phyloP scores from a whole-genome alignment of 768 basidiomycete species.

The Cystofilobasidium bisporidii region DNA sequence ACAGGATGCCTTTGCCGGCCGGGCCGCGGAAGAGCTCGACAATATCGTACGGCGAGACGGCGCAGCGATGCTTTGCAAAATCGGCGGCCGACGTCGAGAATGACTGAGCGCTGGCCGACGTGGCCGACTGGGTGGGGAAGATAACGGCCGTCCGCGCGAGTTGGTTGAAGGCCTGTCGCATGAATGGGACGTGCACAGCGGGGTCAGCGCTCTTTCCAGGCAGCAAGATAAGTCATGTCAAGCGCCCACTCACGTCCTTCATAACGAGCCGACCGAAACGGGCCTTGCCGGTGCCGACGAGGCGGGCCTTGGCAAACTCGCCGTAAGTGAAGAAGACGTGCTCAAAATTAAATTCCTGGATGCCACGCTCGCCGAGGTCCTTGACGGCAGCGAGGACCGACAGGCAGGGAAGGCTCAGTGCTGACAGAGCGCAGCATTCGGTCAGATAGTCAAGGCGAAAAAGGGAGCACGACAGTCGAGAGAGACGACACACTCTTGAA shows the following conservation, averaged over 20 bases:
- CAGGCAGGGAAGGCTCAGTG: conserved; percentile 59
- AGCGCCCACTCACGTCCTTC: conserved; percentile 60
- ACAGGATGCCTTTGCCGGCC: conserved; percentile 35
- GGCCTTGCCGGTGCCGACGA: conserved; percentile 38
- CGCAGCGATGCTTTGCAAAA: conserved; percentile 66
- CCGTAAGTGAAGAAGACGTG: conserved; percentile 62
- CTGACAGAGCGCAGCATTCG: neutral
- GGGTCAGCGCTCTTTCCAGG: conserved; percentile 58
- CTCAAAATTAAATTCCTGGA: conserved; percentile 76
- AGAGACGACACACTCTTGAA: conserved; percentile 43
- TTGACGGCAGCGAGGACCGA: conserved; percentile 65
- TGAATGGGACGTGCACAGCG: neutral
- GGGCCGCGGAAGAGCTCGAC: conserved; percentile 39
- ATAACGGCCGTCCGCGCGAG: conserved; percentile 55
- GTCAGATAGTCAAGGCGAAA: neutral
- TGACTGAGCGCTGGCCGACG: conserved; percentile 42
- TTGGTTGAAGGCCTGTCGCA: conserved; percentile 63
- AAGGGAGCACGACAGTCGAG: conserved; percentile 12
- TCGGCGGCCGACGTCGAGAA: conserved; percentile 52
- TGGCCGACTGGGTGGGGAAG: conserved; percentile 34
- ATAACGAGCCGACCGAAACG: conserved; percentile 35
- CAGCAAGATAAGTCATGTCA: conserved; percentile 53
- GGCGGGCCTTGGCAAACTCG: conserved; percentile 51
- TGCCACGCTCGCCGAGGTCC: conserved; percentile 66
- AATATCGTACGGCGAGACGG: conserved; percentile 55